Conservation (phyloP, 2,329 filamentous ascomycete species). For the Nigrospora sphaerica region DNA sequence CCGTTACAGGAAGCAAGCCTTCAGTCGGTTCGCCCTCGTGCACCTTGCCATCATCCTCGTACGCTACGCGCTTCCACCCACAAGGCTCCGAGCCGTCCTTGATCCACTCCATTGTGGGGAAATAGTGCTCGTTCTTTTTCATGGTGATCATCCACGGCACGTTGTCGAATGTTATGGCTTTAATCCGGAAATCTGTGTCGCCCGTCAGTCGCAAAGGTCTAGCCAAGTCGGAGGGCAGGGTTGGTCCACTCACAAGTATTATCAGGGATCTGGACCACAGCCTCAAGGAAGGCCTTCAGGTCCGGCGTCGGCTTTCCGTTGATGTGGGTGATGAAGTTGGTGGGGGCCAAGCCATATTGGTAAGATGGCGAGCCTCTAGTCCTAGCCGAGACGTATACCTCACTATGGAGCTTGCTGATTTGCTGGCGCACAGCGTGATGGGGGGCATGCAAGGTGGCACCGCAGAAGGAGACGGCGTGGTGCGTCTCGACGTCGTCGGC, state of each 20-base stretch:
- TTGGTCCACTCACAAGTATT: constrained; percentile 68
- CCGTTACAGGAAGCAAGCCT: constrained; percentile 29
- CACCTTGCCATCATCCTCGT: constrained; percentile 44
- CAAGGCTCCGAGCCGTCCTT: constrained; percentile 53
- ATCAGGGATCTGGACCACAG: constrained; percentile 82
- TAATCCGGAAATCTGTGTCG: constrained; percentile 74
- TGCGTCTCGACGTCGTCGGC: constrained; percentile 90
- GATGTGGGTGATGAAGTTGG: constrained; percentile 95
- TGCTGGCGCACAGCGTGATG: constrained; percentile 96
- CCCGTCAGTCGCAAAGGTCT: constrained; percentile 8
- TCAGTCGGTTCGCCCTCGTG: constrained; percentile 48
- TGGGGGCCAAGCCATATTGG: constrained; percentile 87
- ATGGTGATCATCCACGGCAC: constrained; percentile 99
- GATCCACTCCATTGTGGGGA: constrained; percentile 64
- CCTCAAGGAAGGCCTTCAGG: constrained; percentile 70
- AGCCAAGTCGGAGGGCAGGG: neutral
- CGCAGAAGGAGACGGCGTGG: constrained; percentile 88
- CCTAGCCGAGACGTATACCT: constrained; percentile 89
- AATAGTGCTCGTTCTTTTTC: constrained; percentile 99
- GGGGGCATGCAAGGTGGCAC: constrained; percentile 84
- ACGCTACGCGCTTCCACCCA: constrained; percentile 58
- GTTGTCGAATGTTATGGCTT: constrained; percentile 97
- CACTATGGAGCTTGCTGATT: constrained; percentile 91
- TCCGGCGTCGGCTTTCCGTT: constrained; percentile 83
- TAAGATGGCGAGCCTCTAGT: constrained; percentile 78